These are phyloP conservation scores for Hyphopichia pseudoburtonii DNA, from an alignment of 1,139 yeast genomes.

Conservation along the genomic window DNA sequence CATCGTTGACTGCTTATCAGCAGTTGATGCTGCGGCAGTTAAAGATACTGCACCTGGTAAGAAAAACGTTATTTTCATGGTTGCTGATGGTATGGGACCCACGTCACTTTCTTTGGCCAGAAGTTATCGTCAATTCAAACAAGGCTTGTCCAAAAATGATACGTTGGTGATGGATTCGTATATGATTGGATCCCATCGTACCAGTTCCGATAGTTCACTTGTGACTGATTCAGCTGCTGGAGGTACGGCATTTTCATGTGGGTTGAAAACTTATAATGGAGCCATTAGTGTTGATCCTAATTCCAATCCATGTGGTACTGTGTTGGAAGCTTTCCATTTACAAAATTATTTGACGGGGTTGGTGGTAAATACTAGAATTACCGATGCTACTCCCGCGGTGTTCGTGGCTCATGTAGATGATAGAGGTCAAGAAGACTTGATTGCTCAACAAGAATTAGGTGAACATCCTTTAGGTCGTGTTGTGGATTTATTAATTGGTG, in stretches of 20 bases:
- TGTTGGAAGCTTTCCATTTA: slow-evolving; percentile 78
- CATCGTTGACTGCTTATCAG: slow-evolving; percentile 77
- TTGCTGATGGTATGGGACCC: slow-evolving; percentile 93
- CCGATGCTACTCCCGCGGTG: slow-evolving; percentile 88
- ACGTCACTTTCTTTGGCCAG: slow-evolving; percentile 76
- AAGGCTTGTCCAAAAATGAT: slow-evolving; percentile 51
- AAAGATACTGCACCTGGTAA: slow-evolving; percentile 65
- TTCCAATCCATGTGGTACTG: slow-evolving; percentile 71
- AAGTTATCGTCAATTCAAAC: slow-evolving; percentile 60
- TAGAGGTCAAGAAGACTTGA: slow-evolving; percentile 75
- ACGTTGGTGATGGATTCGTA: slow-evolving; percentile 61
- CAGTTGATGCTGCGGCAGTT: slow-evolving; percentile 75
- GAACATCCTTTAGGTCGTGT: slow-evolving; percentile 71
- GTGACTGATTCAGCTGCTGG: slow-evolving; percentile 94
- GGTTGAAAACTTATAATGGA: slow-evolving; percentile 74
- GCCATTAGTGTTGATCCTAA: slow-evolving; percentile 75
- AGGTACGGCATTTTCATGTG: slow-evolving; percentile 87
- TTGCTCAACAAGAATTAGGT: slow-evolving; percentile 85
- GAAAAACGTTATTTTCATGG: slow-evolving; percentile 77
- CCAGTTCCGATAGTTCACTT: slow-evolving; percentile 68
- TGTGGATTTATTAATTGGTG: slow-evolving; percentile 84
- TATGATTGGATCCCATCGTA: slow-evolving; percentile 74
- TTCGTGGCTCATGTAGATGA: slow-evolving; percentile 74
- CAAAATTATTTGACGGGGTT: slow-evolving; percentile 78
- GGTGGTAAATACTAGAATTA: slow-evolving; percentile 80